phyloP scores from a whole-genome alignment of 345 rosid species.

The Lumnitzera littorea region DNA sequence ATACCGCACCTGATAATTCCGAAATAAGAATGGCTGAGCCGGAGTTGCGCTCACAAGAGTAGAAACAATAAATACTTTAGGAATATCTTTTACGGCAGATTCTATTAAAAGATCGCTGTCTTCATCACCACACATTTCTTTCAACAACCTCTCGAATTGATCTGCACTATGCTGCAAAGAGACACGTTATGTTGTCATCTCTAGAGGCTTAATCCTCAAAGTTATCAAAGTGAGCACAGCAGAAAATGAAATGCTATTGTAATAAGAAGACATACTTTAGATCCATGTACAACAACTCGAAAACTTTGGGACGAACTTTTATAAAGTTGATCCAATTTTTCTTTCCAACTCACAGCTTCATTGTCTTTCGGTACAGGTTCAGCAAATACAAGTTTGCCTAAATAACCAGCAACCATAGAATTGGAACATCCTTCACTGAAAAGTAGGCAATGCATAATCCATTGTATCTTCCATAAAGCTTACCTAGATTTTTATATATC shows the following conservation, averaged over 20 bases:
- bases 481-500: slow-evolving; percentile 96
- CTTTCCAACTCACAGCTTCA: slow-evolving; percentile 99
- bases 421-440: background rate
- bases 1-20: slow-evolving; percentile 82
- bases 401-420: slow-evolving; percentile 11
- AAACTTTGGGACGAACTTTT: slow-evolving; percentile 98
- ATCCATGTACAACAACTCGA: slow-evolving; percentile 98
- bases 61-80: slow-evolving; percentile 91
- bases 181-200: slow-evolving; percentile 22
- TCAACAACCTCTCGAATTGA: slow-evolving; percentile 88
- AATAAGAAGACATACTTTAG: slow-evolving; percentile 52
- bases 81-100: slow-evolving; percentile 82
- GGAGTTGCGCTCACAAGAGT: slow-evolving; percentile 93
- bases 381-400: slow-evolving; percentile 97
- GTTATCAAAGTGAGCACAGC: background rate
- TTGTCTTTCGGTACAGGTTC: slow-evolving; percentile 91
- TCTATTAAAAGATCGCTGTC: slow-evolving; percentile 93
- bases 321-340: slow-evolving; percentile 91
- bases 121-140: slow-evolving; percentile 97
- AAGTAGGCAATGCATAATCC: background rate
- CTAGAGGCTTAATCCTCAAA: slow-evolving; percentile 11
- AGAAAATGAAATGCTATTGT: background rate
- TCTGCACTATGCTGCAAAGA: slow-evolving; percentile 97
- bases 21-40: slow-evolving; percentile 92
- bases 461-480: slow-evolving; percentile 12